These are phyloP conservation scores for Claviceps purpurea DNA, from an alignment of 2,329 filamentous ascomycete species.

Conservation along the genomic window DNA sequence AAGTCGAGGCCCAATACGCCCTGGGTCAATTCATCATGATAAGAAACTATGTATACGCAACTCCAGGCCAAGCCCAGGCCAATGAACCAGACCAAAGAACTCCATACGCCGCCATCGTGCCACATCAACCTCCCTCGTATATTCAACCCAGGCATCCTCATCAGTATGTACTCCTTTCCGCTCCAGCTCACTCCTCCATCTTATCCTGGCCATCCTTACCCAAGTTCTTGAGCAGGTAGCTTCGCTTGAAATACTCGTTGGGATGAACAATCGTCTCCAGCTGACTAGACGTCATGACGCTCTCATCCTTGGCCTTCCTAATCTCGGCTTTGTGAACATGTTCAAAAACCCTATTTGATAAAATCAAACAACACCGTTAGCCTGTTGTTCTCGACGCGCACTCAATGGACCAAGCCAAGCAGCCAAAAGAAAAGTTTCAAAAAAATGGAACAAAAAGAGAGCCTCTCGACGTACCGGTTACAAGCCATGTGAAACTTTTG, in stretches of 20 bases:
- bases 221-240: conserved; percentile 75
- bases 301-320: conserved; percentile 62
- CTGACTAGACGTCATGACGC: conserved; percentile 57
- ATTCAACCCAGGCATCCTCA: neutral
- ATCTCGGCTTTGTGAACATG: conserved; percentile 68
- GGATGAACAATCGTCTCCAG: conserved; percentile 94
- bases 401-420: no score
- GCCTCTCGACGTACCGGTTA: conserved; percentile 50
- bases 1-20: no score
- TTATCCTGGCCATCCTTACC: conserved; percentile 41
- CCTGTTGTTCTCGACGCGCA: no score
- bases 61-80: no score
- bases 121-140: neutral
- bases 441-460: neutral
- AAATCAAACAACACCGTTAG: neutral
- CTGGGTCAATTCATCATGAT: no score
- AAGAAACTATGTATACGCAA: no score
- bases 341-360: conserved; percentile 63
- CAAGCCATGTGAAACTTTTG: conserved; percentile 91
- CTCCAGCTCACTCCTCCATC: conserved; percentile 37
- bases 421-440: neutral
- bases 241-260: conserved; percentile 95
- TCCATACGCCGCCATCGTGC: neutral
- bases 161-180: neutral
- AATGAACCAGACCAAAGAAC: neutral